A percentile compares a stretch with the other conserved stretches of the same genome.
These are phyloP conservation scores for Uncinocarpus reesii DNA, from an alignment of 2,329 filamentous ascomycete species.

Conservation along the genomic window DNA sequence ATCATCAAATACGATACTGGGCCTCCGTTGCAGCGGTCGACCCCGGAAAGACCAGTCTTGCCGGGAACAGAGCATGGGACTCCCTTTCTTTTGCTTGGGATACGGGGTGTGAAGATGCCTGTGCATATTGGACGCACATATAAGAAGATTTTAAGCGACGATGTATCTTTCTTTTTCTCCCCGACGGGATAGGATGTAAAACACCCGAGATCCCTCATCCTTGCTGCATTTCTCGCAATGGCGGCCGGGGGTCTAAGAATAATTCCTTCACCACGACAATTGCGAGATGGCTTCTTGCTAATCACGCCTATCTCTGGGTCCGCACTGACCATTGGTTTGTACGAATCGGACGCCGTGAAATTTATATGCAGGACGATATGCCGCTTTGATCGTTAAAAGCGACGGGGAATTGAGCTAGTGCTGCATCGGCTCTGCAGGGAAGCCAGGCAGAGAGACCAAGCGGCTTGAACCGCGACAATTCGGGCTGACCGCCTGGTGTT, in stretches of 20 bases:
- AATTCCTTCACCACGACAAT: background rate
- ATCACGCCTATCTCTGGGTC: background rate
- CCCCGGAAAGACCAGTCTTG: slow-evolving; percentile 5
- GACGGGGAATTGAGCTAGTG: no score
- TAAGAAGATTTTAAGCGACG: background rate
- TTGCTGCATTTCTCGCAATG: slow-evolving; percentile 7
- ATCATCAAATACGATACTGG: slow-evolving; percentile 8
- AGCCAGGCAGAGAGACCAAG: no score
- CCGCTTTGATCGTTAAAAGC: no score
- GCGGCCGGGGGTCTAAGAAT: background rate
- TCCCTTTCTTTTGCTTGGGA: no score
- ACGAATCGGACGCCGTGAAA: background rate
- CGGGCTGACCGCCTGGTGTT: no score
- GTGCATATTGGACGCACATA: background rate
- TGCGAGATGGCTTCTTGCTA: background rate
- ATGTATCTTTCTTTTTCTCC: background rate
- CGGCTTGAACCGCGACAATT: no score
- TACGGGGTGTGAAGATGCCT: background rate
- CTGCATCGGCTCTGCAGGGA: no score
- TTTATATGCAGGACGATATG: background rate
- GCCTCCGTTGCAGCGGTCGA: slow-evolving; percentile 7
- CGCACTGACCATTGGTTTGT: background rate
- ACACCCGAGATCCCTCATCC: slow-evolving; percentile 10
- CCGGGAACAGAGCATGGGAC: background rate
- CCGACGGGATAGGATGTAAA: slow-evolving; percentile 9